phyloP scores from a whole-genome alignment of 2,329 filamentous ascomycete species.

The Cytospora leucostoma region DNA sequence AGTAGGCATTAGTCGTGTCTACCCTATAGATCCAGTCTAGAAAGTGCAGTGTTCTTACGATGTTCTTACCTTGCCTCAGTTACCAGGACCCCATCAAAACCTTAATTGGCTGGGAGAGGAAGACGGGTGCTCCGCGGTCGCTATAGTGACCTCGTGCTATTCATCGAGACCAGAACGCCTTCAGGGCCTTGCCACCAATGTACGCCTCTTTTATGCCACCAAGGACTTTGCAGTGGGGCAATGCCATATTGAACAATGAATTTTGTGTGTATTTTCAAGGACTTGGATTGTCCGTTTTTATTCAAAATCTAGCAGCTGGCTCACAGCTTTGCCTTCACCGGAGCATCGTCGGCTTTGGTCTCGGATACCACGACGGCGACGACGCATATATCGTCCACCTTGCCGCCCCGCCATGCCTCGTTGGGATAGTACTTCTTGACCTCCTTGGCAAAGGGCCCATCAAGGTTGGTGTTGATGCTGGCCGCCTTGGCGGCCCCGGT shows the following conservation, averaged over 20 bases:
- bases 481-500: conserved; percentile 81
- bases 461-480: conserved; percentile 76
- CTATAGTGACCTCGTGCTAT: neutral
- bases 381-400: conserved; percentile 93
- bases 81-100: neutral
- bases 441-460: conserved; percentile 94
- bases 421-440: conserved; percentile 84
- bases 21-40: too few species aligned
- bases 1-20: too few species aligned
- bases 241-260: neutral
- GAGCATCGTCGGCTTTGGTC: conserved; percentile 41
- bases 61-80: neutral
- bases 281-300: neutral
- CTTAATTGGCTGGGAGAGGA: too few species aligned
- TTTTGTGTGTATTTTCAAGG: neutral
- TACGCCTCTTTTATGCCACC: neutral
- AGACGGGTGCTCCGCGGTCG: neutral
- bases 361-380: conserved; percentile 78
- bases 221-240: neutral
- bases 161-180: neutral
- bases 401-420: conserved; percentile 88
- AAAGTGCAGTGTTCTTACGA: too few species aligned
- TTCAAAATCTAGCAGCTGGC: neutral
- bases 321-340: conserved; percentile 37
- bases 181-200: neutral